Conservation (phyloP, 768 basidiomycete genomes). For the Boletus rubescentipes region DNA sequence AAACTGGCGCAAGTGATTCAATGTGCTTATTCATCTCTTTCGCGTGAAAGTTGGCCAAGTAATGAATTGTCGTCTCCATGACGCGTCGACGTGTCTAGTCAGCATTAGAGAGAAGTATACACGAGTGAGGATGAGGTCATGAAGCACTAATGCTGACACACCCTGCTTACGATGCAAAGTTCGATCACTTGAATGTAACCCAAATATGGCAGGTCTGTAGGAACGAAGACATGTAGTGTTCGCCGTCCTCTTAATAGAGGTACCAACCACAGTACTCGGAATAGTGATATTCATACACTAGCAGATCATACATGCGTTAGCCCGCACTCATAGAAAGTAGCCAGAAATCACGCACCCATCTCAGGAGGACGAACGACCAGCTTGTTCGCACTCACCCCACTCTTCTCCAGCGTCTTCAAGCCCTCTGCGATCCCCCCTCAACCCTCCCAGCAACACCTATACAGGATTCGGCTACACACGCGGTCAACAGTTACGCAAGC, state of each 20-base stretch:
- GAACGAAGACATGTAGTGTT: background rate
- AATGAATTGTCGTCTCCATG: too few relatives aligned
- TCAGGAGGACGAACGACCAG: constrained; percentile 31
- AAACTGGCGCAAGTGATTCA: too few relatives aligned
- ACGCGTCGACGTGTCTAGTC: too few relatives aligned
- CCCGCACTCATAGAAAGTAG: too few relatives aligned
- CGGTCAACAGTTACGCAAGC: background rate
- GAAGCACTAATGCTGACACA: background rate
- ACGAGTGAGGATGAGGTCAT: too few relatives aligned
- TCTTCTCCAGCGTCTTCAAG: constrained; percentile 28
- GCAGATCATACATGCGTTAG: background rate
- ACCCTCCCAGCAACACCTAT: constrained; percentile 38
- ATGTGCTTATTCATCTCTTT: too few relatives aligned
- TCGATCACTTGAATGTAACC: background rate
- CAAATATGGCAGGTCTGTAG: background rate
- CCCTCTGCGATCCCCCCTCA: constrained; percentile 34
- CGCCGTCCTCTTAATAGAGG: too few relatives aligned
- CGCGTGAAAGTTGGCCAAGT: too few relatives aligned
- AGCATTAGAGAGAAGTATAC: too few relatives aligned
- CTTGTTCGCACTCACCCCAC: constrained; percentile 39
- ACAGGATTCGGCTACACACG: constrained; percentile 34
- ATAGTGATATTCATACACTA: background rate
- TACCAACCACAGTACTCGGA: too few relatives aligned
- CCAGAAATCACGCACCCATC: constrained; percentile 5
- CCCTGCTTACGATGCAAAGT: background rate